Evolutionary conservation across 1,284 basidiomycete genomes (phyloP).

Genomic region (Malassezia sympodialis): DNA sequence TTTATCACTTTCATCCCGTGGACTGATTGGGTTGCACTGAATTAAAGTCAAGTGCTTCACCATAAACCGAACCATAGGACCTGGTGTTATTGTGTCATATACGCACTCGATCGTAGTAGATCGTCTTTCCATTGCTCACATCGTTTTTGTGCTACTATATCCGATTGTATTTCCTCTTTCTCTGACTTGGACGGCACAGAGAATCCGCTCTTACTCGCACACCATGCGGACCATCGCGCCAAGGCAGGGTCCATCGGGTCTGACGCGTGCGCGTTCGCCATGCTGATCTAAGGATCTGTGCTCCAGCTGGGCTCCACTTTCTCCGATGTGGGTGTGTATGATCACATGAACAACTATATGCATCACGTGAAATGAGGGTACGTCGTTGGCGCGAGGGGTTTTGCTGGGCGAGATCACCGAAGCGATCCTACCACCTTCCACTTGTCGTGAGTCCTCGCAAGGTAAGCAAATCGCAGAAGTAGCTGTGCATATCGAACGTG

Average conservation of each 20-base stretch:
- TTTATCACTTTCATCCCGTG: background rate
- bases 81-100: background rate
- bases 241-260: background rate
- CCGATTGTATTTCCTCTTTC: background rate
- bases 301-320: background rate
- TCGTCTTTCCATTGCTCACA: constrained; percentile 40
- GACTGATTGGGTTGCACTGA: constrained; percentile 31
- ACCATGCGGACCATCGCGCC: constrained; percentile 4
- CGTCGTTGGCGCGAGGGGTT: constrained; percentile 2
- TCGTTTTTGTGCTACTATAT: constrained; percentile 20
- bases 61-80: constrained; percentile 47
- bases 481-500: background rate
- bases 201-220: background rate
- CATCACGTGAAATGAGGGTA: constrained; percentile 1
- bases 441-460: constrained; percentile 18
- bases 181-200: background rate
- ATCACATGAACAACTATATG: constrained; percentile 18
- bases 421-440: constrained; percentile 15
- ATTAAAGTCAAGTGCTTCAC: constrained; percentile 38
- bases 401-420: background rate
- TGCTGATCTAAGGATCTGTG: background rate
- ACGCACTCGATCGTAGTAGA: constrained; percentile 32
- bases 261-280: background rate
- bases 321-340: background rate
- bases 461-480: constrained; percentile 6